phyloP scores from a whole-genome alignment of 2,329 filamentous ascomycete genomes.

The Pyrenophora graminea region DNA sequence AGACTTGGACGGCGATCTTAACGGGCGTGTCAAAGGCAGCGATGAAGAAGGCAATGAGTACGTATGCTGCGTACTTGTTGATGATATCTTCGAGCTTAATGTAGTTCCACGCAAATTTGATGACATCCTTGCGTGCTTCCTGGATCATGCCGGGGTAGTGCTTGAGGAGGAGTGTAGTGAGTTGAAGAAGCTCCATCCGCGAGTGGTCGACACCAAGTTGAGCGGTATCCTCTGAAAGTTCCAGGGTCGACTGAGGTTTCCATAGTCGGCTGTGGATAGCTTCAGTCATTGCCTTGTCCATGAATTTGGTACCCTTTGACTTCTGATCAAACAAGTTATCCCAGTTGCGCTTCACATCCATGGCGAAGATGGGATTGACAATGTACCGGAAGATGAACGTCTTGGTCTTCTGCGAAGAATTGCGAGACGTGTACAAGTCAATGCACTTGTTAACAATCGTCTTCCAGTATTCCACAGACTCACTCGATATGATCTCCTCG shows the following conservation, averaged over 20 bases:
- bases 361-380: constrained; percentile 93
- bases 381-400: constrained; percentile 89
- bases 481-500: constrained; percentile 77
- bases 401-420: constrained; percentile 84
- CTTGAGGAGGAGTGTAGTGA: constrained; percentile 93
- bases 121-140: constrained; percentile 94
- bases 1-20: constrained; percentile 95
- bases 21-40: constrained; percentile 93
- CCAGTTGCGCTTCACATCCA: constrained; percentile 90
- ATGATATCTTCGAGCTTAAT: constrained; percentile 96
- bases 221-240: constrained; percentile 78
- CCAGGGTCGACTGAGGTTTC: constrained; percentile 79
- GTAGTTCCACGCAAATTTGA: constrained; percentile 99
- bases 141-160: constrained; percentile 87
- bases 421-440: constrained; percentile 80
- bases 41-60: constrained; percentile 97
- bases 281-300: constrained; percentile 86
- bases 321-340: constrained; percentile 54
- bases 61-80: constrained; percentile 98
- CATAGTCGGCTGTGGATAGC: constrained; percentile 91
- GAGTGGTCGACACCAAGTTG: constrained; percentile 93
- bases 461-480: constrained; percentile 85
- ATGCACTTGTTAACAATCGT: constrained; percentile 81
- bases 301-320: constrained; percentile 69
- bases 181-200: constrained; percentile 90